Evolutionary conservation across 768 basidiomycete genomes (phyloP).

Genomic region (Naematelia encephala): DNA sequence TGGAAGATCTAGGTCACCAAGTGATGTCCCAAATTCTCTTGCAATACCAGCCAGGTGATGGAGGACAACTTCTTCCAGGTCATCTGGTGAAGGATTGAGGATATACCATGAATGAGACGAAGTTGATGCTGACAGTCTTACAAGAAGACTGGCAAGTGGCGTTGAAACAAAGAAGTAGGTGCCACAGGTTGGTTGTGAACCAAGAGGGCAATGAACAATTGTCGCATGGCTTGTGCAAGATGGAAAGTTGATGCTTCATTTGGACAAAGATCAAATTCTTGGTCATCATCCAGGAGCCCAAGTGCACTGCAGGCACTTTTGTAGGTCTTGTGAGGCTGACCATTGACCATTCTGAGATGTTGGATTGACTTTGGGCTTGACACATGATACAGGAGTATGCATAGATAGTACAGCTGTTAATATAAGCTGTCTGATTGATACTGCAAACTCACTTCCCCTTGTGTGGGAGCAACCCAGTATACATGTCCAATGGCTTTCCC

Average conservation of each 20-base stretch:
- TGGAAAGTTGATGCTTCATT: slow-evolving; percentile 53
- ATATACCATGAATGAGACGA: neutral
- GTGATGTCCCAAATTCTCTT: too few species aligned
- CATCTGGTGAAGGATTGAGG: too few species aligned
- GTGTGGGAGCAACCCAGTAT: neutral
- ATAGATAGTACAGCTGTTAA: slow-evolving; percentile 52
- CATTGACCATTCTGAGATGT: slow-evolving; percentile 21
- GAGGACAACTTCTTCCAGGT: too few species aligned
- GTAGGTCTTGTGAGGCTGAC: slow-evolving; percentile 44
- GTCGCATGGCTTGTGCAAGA: slow-evolving; percentile 50
- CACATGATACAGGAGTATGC: slow-evolving; percentile 53
- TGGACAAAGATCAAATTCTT: slow-evolving; percentile 54
- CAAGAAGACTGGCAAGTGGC: neutral
- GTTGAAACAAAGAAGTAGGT: neutral
- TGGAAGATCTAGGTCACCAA: too few species aligned
- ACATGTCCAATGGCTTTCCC: neutral
- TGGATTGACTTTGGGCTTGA: slow-evolving; percentile 50
- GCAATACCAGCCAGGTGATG: too few species aligned
- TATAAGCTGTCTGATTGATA: neutral
- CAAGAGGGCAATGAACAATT: slow-evolving; percentile 54
- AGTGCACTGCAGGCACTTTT: slow-evolving; percentile 53
- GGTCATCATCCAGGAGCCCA: slow-evolving; percentile 55
- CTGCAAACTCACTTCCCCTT: neutral
- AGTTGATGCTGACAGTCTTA: neutral
- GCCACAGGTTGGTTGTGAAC: slow-evolving; percentile 26